phyloP scores from a whole-genome alignment of 2,329 filamentous ascomycete species.

The Cercospora nicotianae region DNA sequence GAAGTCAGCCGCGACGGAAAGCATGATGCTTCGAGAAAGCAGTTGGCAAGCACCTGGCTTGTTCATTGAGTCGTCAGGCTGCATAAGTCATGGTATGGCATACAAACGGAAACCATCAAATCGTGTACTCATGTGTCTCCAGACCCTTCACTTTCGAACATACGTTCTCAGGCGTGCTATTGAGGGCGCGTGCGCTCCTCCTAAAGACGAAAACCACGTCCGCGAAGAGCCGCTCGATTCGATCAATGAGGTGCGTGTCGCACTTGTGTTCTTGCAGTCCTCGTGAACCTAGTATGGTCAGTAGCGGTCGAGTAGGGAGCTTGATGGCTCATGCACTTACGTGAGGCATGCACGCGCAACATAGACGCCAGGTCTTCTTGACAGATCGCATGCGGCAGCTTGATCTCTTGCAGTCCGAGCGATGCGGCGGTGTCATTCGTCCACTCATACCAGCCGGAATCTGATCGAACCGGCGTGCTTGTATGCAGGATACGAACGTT shows the following conservation, averaged over 20 bases:
- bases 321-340: slow-evolving; percentile 5
- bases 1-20: not conserved
- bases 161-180: not conserved
- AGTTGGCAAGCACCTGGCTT: slow-evolving; percentile 1
- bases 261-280: slow-evolving; percentile 16
- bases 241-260: slow-evolving; percentile 23
- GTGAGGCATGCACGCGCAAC: slow-evolving; percentile 19
- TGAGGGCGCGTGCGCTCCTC: slow-evolving; percentile 8
- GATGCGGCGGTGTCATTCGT: slow-evolving; percentile 7
- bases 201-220: slow-evolving; percentile 19
- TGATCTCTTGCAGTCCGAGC: slow-evolving; percentile 16
- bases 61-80: not conserved
- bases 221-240: slow-evolving; percentile 19
- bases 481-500: slow-evolving; percentile 15
- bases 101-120: slow-evolving; percentile 4
- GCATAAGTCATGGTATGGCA: slow-evolving; percentile 11
- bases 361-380: slow-evolving; percentile 18
- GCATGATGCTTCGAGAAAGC: not conserved
- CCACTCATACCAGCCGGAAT: slow-evolving; percentile 13
- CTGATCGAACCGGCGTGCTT: slow-evolving; percentile 3
- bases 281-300: slow-evolving; percentile 14
- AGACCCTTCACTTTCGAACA: not conserved
- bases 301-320: not conserved
- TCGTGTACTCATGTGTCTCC: slow-evolving; percentile 11
- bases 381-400: slow-evolving; percentile 19